These are phyloP conservation scores for Auricularia sp. DNA, from an alignment of 768 basidiomycete genomes.

Conservation along the genomic window DNA sequence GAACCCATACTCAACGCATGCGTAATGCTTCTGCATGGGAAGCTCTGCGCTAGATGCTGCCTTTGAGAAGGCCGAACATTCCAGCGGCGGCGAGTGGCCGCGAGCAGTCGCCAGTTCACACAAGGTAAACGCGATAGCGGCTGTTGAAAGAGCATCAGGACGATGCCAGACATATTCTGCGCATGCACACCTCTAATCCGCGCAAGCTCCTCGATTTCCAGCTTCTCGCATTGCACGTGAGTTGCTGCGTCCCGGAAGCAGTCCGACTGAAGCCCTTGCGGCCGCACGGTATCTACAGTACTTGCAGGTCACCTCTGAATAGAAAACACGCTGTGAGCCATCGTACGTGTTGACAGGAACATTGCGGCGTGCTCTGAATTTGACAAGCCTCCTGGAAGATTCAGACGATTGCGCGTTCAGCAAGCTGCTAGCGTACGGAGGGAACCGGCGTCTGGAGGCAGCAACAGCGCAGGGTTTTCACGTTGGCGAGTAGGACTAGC, in stretches of 20 bases:
- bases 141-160: constrained; percentile 23
- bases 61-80: constrained; percentile 34
- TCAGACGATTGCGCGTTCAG: no score
- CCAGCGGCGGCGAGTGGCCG: constrained; percentile 56
- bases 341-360: background rate
- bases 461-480: no score
- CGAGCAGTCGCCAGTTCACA: constrained; percentile 71
- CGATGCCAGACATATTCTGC: background rate
- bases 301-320: background rate
- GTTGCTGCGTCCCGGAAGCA: background rate
- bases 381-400: no score
- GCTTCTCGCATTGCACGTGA: background rate
- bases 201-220: background rate
- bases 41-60: background rate
- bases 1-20: constrained; percentile 42
- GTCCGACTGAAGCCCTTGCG: background rate
- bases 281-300: background rate
- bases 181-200: background rate
- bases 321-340: background rate
- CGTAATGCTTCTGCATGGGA: constrained; percentile 22
- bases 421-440: no score
- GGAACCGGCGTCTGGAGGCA: no score
- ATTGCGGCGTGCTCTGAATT: background rate
- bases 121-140: constrained; percentile 67
- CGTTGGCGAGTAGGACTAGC: no score